phyloP scores from a whole-genome alignment of 164 flowering plant genomes.

The Kalanchoe fedtschenkoi region DNA sequence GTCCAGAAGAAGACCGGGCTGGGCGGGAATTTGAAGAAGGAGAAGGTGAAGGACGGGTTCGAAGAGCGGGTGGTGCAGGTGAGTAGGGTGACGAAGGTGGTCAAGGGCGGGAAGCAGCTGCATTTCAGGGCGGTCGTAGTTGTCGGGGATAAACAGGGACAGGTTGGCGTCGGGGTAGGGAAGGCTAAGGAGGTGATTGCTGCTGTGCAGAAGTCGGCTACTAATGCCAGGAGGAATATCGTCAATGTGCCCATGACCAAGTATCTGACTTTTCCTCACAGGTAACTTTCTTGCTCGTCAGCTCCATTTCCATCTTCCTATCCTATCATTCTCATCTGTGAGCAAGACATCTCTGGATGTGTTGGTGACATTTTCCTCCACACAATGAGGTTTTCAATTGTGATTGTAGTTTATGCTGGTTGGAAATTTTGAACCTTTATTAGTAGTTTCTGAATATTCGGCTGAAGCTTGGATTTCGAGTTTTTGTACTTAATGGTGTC shows the following conservation, averaged over 20 bases:
- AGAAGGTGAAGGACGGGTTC: constrained; percentile 69
- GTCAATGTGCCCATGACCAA: constrained; percentile 80
- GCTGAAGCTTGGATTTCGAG: too few relatives aligned
- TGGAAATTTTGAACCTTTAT: too few relatives aligned
- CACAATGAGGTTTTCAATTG: too few relatives aligned
- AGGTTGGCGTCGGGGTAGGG: constrained; percentile 89
- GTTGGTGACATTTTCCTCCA: too few relatives aligned
- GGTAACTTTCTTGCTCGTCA: constrained; percentile 26
- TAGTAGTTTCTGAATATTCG: too few relatives aligned
- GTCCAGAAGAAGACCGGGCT: constrained; percentile 41
- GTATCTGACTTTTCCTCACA: constrained; percentile 79
- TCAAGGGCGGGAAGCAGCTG: constrained; percentile 92
- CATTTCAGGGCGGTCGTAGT: constrained; percentile 77
- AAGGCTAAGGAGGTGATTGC: constrained; percentile 75
- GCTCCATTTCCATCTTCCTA: background rate
- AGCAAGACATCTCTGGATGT: too few relatives aligned
- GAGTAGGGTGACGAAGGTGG: constrained; percentile 92
- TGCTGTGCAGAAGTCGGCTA: constrained; percentile 77
- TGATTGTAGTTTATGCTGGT: too few relatives aligned
- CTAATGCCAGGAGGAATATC: constrained; percentile 69
- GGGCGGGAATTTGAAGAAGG: constrained; percentile 42
- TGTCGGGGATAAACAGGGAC: constrained; percentile 84
- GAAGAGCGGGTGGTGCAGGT: constrained; percentile 92
- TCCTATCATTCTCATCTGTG: background rate
- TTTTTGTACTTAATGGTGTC: too few relatives aligned